Base-by-base conservation (phyloP, 2,329 filamentous ascomycete genomes). In the Diaporthe citriasiana region DNA sequence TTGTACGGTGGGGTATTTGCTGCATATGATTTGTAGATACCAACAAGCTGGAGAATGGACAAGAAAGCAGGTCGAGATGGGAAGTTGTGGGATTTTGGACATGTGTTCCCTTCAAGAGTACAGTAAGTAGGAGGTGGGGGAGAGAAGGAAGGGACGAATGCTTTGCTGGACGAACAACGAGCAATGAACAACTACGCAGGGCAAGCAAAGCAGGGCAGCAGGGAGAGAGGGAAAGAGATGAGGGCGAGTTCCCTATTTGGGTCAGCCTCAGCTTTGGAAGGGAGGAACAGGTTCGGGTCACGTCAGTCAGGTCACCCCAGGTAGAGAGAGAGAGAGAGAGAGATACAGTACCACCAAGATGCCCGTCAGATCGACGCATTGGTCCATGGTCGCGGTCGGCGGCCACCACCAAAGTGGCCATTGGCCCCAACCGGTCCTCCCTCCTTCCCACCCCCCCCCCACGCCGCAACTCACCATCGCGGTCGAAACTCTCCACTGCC, bases 1-100 rank as follows among this genome's bases (percentile, higher is more conserved):
- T 69, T 59, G 73, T 77, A 76, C 73, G 56, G 8, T 45, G 50
- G 35, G 55, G 56, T 71, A 79, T 77, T 75, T 77, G 78, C 77
- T 77, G 74, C 71, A 74, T 71, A 72, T 68, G 63, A 27, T 38
- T 38, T 45, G 63, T 71, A 74, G 71, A 74, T 63, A 73, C 38
- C 50, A 73, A 71, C 73, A 73, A 69, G 71, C 65, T 50, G n/a
- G 53, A 65, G 51, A 72, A 68, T n/a, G 30, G 19, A 65, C 33
- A 27, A 63, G 59, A 55, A 71, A 53, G 35, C 35, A 42, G 47
- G 45, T 40, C 57, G 30, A 1, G 45, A 42, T 25, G 47, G 30
- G 56, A n/a, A 13, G 56, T 3, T 38, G 19, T 60, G 30, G 55
- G 35, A 63, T 42, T 35, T 30, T 42, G 56, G 47, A 53, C 59